Evolutionary conservation across 352 stramenopile genomes (phyloP).

Genomic region (Elongisporangium undulatum): DNA sequence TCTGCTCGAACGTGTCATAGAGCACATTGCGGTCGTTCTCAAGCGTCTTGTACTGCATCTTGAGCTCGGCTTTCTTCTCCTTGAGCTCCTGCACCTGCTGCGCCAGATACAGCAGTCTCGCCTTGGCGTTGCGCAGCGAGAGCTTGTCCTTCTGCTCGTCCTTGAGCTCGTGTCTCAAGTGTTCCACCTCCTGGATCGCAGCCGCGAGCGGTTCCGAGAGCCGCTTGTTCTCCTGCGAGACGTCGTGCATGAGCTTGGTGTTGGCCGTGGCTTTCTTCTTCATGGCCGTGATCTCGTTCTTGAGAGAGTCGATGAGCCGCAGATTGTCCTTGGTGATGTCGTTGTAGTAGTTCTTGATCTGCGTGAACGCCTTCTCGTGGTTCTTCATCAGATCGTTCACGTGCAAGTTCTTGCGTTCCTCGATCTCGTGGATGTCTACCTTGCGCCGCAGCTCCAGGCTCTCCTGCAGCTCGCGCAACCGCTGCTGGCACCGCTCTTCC

Average conservation of each 20-base stretch:
- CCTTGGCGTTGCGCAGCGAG: conserved; percentile 86
- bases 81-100: conserved; percentile 67
- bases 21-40: conserved; percentile 86
- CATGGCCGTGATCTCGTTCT: conserved; percentile 91
- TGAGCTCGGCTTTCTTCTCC: conserved; percentile 59
- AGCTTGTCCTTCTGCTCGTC: conserved; percentile 92
- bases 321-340: conserved; percentile 94
- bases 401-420: conserved; percentile 94
- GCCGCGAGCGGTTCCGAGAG: conserved; percentile 85
- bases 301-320: conserved; percentile 89
- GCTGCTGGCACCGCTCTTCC: conserved; percentile 59
- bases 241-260: conserved; percentile 92
- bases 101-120: conserved; percentile 72
- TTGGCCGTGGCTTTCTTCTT: conserved; percentile 90
- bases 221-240: conserved; percentile 90
- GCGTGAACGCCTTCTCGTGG: conserved; percentile 89
- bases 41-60: conserved; percentile 64
- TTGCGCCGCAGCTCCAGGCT: conserved; percentile 90
- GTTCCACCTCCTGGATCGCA: conserved; percentile 87
- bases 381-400: conserved; percentile 95
- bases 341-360: conserved; percentile 97
- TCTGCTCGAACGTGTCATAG: conserved; percentile 90
- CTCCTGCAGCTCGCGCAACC: conserved; percentile 67
- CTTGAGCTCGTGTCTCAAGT: conserved; percentile 85
- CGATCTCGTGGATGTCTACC: conserved; percentile 92